Conservation (phyloP, 2,329 filamentous ascomycete species). For the Venturia oleaginea region DNA sequence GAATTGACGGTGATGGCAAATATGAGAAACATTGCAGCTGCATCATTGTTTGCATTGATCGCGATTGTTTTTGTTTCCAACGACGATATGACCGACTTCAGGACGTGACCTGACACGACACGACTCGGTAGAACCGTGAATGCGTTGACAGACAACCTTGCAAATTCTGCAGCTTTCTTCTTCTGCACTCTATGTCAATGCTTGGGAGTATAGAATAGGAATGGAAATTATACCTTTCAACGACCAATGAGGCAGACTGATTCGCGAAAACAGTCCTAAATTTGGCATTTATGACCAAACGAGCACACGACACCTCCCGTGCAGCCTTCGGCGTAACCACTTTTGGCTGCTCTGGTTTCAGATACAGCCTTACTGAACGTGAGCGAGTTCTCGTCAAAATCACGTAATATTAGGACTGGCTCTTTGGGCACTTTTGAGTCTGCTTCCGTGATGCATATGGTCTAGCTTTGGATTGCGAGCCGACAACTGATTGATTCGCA, state of each 20-base stretch:
- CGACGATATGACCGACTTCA: neutral
- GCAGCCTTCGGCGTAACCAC: neutral
- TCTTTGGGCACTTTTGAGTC: neutral
- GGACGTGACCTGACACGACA: neutral
- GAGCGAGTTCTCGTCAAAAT: neutral
- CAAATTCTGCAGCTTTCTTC: neutral
- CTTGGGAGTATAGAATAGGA: neutral
- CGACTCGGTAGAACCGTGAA: neutral
- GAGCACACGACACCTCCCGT: neutral
- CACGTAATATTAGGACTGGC: neutral
- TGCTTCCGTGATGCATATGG: neutral
- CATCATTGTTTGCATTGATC: neutral
- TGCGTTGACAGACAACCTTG: neutral
- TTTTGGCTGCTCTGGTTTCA: neutral
- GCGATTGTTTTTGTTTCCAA: neutral
- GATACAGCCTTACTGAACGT: neutral
- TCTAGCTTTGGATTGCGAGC: neutral
- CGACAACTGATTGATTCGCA: neutral
- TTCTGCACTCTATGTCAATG: neutral
- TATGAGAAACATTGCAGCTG: neutral
- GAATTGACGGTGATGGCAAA: neutral
- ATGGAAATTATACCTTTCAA: neutral
- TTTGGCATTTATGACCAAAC: neutral
- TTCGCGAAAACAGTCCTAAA: neutral
- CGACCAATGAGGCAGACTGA: neutral